Evolutionary conservation across 352 stramenopile genomes (phyloP), one percentile per base, ranked within the genome.

Genomic region (Blastocystis sp.): DNA sequence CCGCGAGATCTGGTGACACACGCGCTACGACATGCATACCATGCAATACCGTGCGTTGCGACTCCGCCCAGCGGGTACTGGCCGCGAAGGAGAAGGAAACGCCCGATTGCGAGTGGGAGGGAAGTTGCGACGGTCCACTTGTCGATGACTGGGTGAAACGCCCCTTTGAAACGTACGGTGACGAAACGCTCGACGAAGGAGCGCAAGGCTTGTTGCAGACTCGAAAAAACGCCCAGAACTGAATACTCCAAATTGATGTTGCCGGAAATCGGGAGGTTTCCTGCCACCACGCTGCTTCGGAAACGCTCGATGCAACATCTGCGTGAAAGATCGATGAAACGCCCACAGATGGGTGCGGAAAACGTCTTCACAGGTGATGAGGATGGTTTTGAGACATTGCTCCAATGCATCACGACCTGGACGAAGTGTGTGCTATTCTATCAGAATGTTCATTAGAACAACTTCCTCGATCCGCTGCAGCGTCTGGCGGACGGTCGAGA

Each of bases 221-320:
- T 81, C 16, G 27, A 42, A 44, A 48, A 81, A 0, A 64, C 14
- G 27, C 44, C 32, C 21, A 81, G 27, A 4, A 29, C 63, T 36
- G 61, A 63, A 44, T 81, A 81, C 24, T 81, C 40, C 9, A 44
- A 27, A 61, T 81, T 81, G n/a, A 81, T 81, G 4, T 81, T 81
- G 4, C 27, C 34, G 18, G 3, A 40, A 51, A 63, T 63, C n/a
- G 44, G 21, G 11, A 81, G 53, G 8, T 64, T 61, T n/a, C 69
- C 48, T 34, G 32, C 69, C 11, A 81, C 48, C 7, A 59, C 46
- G 32, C 69, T 65, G 36, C 63, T 81, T 16, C 36, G 29, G 29
- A 64, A 81, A 27, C 14, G 21, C 53, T 81, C 69, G 36, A 81
- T 81, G 27, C 69, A 81, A 51, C 69, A 81, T 27, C 69, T 81